Conservation (phyloP, 495 filamentous ascomycete species). For the Aeminium ludgeri region DNA sequence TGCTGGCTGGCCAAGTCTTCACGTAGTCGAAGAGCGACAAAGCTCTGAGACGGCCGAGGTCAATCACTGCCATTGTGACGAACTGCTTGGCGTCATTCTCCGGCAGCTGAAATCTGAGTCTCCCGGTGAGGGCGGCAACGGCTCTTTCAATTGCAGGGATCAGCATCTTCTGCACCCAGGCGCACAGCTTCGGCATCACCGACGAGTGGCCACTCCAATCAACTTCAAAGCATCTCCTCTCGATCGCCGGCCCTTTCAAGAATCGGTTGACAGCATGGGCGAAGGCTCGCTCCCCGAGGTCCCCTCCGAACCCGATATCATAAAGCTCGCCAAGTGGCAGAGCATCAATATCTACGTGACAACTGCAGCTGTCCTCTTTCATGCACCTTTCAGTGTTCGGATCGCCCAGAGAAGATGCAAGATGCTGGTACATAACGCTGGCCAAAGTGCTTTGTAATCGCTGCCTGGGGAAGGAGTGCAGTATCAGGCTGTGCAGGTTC, state of each 20-base stretch:
- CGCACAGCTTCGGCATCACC: conserved; percentile 44
- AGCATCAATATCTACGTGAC: background rate
- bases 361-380: conserved; percentile 2
- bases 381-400: conserved; percentile 1
- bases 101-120: background rate
- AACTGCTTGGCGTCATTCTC: background rate
- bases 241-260: conserved; percentile 15
- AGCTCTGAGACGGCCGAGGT: conserved; percentile 4
- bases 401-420: conserved; percentile 8
- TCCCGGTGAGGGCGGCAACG: background rate
- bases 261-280: conserved; percentile 17
- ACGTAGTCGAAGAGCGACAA: conserved; percentile 63
- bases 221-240: conserved; percentile 20
- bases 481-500: conserved; percentile 15
- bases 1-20: conserved; percentile 55
- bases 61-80: background rate
- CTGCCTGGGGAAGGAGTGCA: conserved; percentile 16
- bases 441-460: conserved; percentile 19
- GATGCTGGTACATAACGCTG: conserved; percentile 14
- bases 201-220: conserved; percentile 28
- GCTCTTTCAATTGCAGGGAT: conserved; percentile 14
- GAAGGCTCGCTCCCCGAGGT: conserved; percentile 35
- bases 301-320: conserved; percentile 56
- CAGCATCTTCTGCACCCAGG: conserved; percentile 19
- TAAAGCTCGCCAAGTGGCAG: conserved; percentile 30